Percentiles rank a stretch among this genome's conserved stretches.
Conservation (phyloP, 495 filamentous ascomycete species). For the Hapsidospora chrysogenum region DNA sequence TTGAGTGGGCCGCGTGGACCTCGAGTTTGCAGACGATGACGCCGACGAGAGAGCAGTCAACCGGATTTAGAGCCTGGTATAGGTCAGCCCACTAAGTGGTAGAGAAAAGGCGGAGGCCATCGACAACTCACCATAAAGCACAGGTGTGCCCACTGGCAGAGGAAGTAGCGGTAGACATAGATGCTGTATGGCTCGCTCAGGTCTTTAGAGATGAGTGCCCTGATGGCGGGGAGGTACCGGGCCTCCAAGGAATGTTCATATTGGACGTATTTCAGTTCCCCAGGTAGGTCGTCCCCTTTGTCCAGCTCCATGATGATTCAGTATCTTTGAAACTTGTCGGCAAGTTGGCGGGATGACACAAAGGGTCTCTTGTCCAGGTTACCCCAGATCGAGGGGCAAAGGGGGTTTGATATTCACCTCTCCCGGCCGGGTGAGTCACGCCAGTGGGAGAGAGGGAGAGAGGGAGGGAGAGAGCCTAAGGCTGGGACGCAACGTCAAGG, state of each 20-base stretch:
- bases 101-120: neutral
- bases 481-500: too few relatives aligned
- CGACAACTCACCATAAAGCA: slow-evolving; percentile 61
- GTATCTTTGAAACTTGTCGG: too few relatives aligned
- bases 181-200: slow-evolving; percentile 98
- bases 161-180: slow-evolving; percentile 97
- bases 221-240: slow-evolving; percentile 70
- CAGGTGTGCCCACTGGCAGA: slow-evolving; percentile 94
- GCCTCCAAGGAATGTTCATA: slow-evolving; percentile 68
- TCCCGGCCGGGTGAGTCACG: too few relatives aligned
- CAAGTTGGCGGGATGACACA: too few relatives aligned
- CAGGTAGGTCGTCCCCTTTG: slow-evolving; percentile 12
- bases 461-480: too few relatives aligned
- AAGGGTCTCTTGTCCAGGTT: too few relatives aligned
- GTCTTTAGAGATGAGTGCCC: slow-evolving; percentile 87
- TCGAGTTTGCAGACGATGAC: slow-evolving; percentile 97
- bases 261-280: slow-evolving; percentile 61
- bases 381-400: too few relatives aligned
- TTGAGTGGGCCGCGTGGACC: slow-evolving; percentile 50
- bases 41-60: slow-evolving; percentile 42
- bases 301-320: too few relatives aligned
- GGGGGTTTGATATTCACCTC: too few relatives aligned
- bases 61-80: slow-evolving; percentile 47
- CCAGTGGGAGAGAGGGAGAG: too few relatives aligned
- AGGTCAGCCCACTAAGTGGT: neutral